Base-by-base conservation (phyloP, 768 basidiomycete species). In the Phallus indusiatus region DNA sequence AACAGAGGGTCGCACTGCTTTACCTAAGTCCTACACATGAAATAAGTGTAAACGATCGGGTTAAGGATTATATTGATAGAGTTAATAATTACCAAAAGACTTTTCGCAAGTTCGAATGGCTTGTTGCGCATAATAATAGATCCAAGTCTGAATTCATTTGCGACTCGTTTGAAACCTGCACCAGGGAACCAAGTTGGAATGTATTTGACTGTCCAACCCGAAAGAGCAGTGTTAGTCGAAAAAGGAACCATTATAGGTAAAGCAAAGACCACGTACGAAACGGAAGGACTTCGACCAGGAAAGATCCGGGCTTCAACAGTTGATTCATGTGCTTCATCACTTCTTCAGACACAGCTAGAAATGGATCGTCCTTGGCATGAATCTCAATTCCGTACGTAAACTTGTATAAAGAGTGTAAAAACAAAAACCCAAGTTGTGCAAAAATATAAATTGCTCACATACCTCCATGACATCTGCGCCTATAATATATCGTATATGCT, bases 131-230 rank as follows among this genome's bases (percentile, higher is more conserved):
- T 28, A 7, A 28, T 28, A 7, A 28, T 28, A 3, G 28, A 28
- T 28, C 28, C 28, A 28, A 2, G 28, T 28, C 28, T 28, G 7
- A 28, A 28, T 3, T 42, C 42, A 42, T 42, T 42, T 14, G 42
- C 42, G 4, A 14, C 12, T 12, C 42, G 42, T 42, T 80, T 72
- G 64, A 81, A 81, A 8, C 75, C 73, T 2, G 79, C 77, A 0
- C 79, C 77, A 35, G 80, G 80, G 2, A 79, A 54, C 79, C 81
- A 82, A 54, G 66, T 71, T 64, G 80, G 81, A 16, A 82, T 66
- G 56, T 81, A 68, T 67, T 79, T 81, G 55, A 82, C 80, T 78
- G 58, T 64, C n/a, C 14, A 42, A 12, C 64, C n/a, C 14, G n/a
- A 12, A 42, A 42, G n/a, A 4, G 42, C 12, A 42, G 42, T 42